Evolutionary conservation across 179 eudicot genomes (phyloP), one percentile per base, ranked within the genome.

Genomic region (Beta lomatogona): DNA sequence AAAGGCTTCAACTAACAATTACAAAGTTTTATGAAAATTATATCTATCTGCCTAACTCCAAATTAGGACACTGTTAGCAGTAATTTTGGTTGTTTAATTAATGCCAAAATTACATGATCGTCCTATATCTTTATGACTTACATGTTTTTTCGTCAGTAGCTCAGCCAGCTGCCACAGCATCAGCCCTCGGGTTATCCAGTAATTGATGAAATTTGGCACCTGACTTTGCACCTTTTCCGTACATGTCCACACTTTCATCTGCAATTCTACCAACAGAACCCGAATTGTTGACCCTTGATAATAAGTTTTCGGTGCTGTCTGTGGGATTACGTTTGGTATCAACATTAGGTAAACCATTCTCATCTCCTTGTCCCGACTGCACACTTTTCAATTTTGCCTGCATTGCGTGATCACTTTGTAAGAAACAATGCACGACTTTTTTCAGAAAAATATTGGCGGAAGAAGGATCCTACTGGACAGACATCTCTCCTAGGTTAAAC

Each of bases 91-190:
- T 89, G 85, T 81, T n/a, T 69, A 81, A 88, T 87, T 89, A 83
- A 83, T 78, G 89, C 97, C 94, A 91, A 91, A 86, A 90, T 83
- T 86, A 88, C 93, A 66, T 5, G 76, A 80, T 85, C 60, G 54
- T 80, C 88, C 81, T 84, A 58, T 85, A 74, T 19, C 16, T 66
- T 31, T 57, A 48, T 19, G 61, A 69, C 76, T 82, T 52, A 54
- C 82, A 16, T 58, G 75, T 67, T 46, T 73, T 11, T 41, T 48
- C 4, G 9, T 66, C 76, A 9, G 69, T 76, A 63, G 67, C 82
- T 93, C 86, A 94, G 86, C 97, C 84, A 78, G 96, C 97, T 45
- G 93, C 97, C 70, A 94, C 92, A 73, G 97, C 97, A 82, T 94
- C 97, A n/a, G 92, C 82, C 79, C 97, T 79, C 19, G 89, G 90